A percentile compares a stretch with the other conserved stretches of the same genome.
Conservation (phyloP, 106 monocot genomes). For the Acanthochlamys bracteata region DNA sequence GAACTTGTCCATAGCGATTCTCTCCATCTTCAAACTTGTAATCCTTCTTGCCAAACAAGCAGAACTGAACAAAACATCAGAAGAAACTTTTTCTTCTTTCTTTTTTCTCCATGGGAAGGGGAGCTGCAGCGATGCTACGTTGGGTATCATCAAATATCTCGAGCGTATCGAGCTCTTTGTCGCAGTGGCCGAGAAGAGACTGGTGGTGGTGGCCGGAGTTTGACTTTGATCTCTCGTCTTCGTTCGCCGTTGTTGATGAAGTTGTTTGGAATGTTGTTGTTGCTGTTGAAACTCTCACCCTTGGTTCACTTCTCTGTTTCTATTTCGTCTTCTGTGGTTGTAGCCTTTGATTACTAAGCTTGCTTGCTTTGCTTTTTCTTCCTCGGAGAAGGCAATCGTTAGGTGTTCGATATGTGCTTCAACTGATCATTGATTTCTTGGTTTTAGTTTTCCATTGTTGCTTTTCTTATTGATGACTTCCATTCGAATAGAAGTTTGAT, state of each 20-base stretch:
- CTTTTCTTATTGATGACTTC: too few relatives aligned
- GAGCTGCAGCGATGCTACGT: not conserved
- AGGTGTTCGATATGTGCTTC: too few relatives aligned
- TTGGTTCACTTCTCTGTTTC: constrained; percentile 46
- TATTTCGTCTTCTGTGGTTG: constrained; percentile 79
- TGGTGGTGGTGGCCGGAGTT: constrained; percentile 3
- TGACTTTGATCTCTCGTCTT: constrained; percentile 1
- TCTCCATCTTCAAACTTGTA: too few relatives aligned
- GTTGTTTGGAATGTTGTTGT: constrained; percentile 42
- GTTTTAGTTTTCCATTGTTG: too few relatives aligned
- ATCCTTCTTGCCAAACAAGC: too few relatives aligned
- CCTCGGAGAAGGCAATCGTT: not conserved
- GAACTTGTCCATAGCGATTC: too few relatives aligned
- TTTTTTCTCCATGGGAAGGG: too few relatives aligned
- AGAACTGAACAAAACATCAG: too few relatives aligned
- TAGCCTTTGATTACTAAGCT: constrained; percentile 23
- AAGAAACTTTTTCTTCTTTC: too few relatives aligned
- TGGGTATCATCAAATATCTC: not conserved
- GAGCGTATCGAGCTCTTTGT: not conserved
- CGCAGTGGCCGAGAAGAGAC: not conserved
- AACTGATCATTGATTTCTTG: too few relatives aligned
- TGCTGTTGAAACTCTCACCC: constrained; percentile 35
- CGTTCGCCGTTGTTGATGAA: constrained; percentile 29
- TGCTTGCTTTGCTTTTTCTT: not conserved
- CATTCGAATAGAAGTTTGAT: too few relatives aligned